phyloP scores from a whole-genome alignment of 2,329 filamentous ascomycete species.

The Claviceps quebecensis region DNA sequence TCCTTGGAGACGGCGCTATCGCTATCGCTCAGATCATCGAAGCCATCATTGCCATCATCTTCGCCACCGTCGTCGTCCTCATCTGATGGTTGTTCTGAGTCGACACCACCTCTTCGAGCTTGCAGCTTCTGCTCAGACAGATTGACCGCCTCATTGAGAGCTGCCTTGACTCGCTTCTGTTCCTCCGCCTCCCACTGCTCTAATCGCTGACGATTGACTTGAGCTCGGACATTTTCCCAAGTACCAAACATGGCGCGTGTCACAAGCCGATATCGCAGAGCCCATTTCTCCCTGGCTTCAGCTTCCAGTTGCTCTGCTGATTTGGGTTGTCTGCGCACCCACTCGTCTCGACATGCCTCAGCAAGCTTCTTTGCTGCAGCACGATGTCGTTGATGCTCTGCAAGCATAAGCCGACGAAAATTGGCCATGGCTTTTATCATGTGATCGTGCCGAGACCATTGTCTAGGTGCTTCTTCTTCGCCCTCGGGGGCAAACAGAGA shows the following conservation, averaged over 20 bases:
- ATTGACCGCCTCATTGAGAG: conserved; percentile 59
- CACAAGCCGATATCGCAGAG: conserved; percentile 57
- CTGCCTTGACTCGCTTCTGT: conserved; percentile 50
- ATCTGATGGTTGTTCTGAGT: conserved; percentile 35
- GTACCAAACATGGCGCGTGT: conserved; percentile 41
- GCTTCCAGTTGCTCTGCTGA: conserved; percentile 67
- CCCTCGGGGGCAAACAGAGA: conserved; percentile 60
- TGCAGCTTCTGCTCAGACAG: conserved; percentile 56
- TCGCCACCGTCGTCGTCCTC: conserved; percentile 25
- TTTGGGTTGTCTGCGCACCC: conserved; percentile 60
- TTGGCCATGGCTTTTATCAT: conserved; percentile 65
- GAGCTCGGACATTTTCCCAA: conserved; percentile 49
- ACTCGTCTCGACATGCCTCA: conserved; percentile 62
- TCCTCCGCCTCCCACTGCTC: conserved; percentile 52
- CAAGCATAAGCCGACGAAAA: conserved; percentile 65
- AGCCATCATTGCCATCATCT: conserved; percentile 28
- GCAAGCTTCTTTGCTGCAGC: conserved; percentile 67
- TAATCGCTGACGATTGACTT: conserved; percentile 46
- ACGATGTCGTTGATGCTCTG: conserved; percentile 66
- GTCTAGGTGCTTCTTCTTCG: conserved; percentile 56
- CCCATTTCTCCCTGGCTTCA: conserved; percentile 57
- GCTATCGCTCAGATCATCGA: conserved; percentile 33
- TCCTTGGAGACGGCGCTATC: conserved; percentile 22
- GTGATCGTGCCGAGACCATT: conserved; percentile 82
- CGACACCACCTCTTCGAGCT: conserved; percentile 39